Conservation (phyloP, 208 protist species). For the Vickermania ingenoplastis region DNA sequence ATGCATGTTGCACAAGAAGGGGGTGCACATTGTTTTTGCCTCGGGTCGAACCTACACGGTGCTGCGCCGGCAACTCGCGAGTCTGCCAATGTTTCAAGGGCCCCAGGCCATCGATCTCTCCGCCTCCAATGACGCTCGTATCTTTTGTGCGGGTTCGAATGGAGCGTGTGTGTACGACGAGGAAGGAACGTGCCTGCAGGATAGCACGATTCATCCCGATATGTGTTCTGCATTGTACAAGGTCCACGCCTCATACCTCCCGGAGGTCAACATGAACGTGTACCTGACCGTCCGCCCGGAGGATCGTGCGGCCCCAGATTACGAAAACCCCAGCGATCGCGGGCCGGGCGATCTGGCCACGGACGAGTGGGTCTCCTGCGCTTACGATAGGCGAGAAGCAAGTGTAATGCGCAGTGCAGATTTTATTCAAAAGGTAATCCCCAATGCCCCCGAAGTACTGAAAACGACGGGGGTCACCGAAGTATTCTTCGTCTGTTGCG, state of each 20-base stretch:
- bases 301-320: constrained; percentile 16
- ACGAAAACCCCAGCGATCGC: constrained; percentile 39
- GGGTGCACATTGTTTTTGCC: constrained; percentile 77
- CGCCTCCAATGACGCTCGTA: neutral
- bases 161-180: constrained; percentile 60
- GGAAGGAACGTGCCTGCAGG: constrained; percentile 7
- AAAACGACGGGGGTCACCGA: constrained; percentile 45
- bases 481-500: constrained; percentile 66
- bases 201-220: neutral
- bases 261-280: constrained; percentile 48
- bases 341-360: constrained; percentile 33
- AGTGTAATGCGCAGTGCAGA: constrained; percentile 30
- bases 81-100: constrained; percentile 46
- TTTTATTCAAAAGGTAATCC: constrained; percentile 29
- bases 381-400: constrained; percentile 28
- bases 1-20: constrained; percentile 33
- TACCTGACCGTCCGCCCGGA: constrained; percentile 26
- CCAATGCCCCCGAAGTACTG: constrained; percentile 34
- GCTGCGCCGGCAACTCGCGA: constrained; percentile 41
- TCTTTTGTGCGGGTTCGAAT: constrained; percentile 54
- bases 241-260: neutral
- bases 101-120: neutral
- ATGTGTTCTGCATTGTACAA: constrained; percentile 30
- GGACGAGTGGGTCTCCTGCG: constrained; percentile 51
- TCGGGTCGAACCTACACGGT: constrained; percentile 62